A percentile compares a stretch with the other conserved stretches of the same genome.
Conservation (phyloP, 176 grass and related monocot species). For the Oryza glaberrima region DNA sequence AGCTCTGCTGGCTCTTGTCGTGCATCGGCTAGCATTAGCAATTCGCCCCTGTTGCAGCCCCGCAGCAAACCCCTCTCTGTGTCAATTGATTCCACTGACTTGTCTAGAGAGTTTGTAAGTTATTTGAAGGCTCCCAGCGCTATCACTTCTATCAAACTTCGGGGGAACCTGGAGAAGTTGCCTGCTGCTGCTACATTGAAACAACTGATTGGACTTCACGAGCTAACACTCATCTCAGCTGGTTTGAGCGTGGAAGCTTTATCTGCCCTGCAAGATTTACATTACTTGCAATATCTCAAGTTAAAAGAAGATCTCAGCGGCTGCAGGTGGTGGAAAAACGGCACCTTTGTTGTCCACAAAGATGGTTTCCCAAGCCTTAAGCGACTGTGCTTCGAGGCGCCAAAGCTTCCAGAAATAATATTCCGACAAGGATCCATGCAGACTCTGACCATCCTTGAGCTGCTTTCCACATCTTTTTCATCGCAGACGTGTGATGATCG, state of each 20-base stretch:
- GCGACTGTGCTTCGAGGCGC: not conserved
- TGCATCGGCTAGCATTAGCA: too few species aligned
- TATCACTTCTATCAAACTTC: not conserved
- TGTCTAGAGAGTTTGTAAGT: not conserved
- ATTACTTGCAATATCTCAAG: not conserved
- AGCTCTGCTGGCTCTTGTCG: too few species aligned
- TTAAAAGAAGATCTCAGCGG: too few species aligned
- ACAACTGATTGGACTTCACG: rapidly evolving
- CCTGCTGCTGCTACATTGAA: not conserved
- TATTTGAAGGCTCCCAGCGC: not conserved
- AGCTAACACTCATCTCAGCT: not conserved
- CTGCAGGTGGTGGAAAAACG: not conserved
- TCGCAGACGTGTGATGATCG: too few species aligned
- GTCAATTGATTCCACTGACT: not conserved
- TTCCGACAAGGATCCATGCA: not conserved
- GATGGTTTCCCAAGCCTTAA: conserved; percentile 1
- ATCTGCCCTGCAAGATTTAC: not conserved
- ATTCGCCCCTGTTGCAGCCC: not conserved
- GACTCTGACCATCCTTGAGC: not conserved
- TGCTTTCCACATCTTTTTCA: not conserved
- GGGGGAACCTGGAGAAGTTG: not conserved
- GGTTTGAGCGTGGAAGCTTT: not conserved
- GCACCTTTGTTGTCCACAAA: not conserved
- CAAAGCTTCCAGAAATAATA: not conserved
- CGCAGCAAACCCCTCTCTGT: not conserved